Base-by-base conservation (phyloP, 1,139 yeast species). In the Yueomyces sp. region DNA sequence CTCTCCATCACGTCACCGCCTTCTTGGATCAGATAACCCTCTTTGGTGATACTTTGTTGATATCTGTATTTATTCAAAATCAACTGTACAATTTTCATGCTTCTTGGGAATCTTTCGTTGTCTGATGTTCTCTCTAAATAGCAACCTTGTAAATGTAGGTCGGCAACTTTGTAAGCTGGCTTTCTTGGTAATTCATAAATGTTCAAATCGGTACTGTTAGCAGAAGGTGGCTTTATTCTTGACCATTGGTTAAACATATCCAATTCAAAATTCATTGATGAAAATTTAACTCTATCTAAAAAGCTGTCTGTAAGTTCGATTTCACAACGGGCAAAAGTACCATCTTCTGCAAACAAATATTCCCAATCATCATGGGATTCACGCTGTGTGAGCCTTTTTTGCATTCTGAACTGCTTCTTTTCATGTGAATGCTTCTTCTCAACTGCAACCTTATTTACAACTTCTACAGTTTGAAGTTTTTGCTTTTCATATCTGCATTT, bases 221-320 rank as follows among this genome's bases (percentile, higher is more conserved):
- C 55, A 36, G 37, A 4, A 30, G 37, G 11, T 28, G 28, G 19
- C 32, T 55, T 59, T 4, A 50, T 45, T 3, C 67, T 66, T 43
- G 77, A 81, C 96, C 96, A 87, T 59, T 87, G 95, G 57, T 85
- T 85, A 61, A 75, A 76, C 53, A 91, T 73, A 9, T 78, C 74
- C 44, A 84, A 60, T 44, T 73, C 72, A 55, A 77, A 73, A 41
- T 67, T 68, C 39, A 67, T 44, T 19, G 38, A 40, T n/a, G 40
- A 40, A 35, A 49, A 55, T 35, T 44, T 42, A 9, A 46, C 32
- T 19, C 45, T 37, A 2, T 48, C 29, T 34, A 56, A 42, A 33
- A 47, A 39, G 3, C 41, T 44, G 3, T 76, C 76, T 36, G 73
- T 71, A 51, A 86, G 73, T 42, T 74, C 74, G 44, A 89, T 68